These are phyloP conservation scores for Malus hybrid DNA, from an alignment of 331 rosid genomes.

Conservation along the genomic window DNA sequence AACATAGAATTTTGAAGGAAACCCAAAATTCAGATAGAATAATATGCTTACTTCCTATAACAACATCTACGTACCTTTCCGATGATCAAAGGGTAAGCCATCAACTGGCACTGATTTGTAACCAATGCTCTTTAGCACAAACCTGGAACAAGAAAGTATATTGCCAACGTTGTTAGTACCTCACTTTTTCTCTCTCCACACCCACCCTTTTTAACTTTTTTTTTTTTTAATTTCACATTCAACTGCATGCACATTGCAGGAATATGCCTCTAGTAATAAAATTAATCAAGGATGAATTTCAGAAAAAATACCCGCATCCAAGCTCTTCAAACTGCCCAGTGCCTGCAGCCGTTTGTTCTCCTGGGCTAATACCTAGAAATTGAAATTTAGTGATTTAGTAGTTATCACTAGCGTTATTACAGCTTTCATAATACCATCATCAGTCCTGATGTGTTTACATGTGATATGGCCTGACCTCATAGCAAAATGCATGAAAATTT, in stretches of 20 bases:
- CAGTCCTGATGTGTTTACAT: no score
- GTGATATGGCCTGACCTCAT: not conserved
- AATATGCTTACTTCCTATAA: not conserved
- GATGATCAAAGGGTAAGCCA: constrained; percentile 76
- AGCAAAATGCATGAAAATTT: not conserved
- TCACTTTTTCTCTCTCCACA: not conserved
- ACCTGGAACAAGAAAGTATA: constrained; percentile 40
- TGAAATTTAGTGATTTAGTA: constrained; percentile 8
- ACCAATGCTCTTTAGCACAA: constrained; percentile 89
- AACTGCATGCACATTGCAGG: not conserved
- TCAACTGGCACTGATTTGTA: constrained; percentile 78
- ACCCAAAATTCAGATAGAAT: not conserved
- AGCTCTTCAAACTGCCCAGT: constrained; percentile 67
- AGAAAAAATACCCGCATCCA: constrained; percentile 57
- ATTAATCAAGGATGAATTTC: not conserved
- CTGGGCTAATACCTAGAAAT: constrained; percentile 61
- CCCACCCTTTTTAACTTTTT: not conserved
- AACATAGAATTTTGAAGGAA: constrained; percentile 2
- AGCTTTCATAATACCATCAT: not conserved
- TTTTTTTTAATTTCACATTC: not conserved
- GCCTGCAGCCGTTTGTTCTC: constrained; percentile 71
- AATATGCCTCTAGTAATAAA: not conserved
- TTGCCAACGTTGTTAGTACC: not conserved
- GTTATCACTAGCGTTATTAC: constrained; percentile 1
- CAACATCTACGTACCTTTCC: constrained; percentile 41